Percentiles rank a stretch among this genome's conserved stretches.
phyloP scores from a whole-genome alignment of 2,329 filamentous ascomycete species.

The Exophiala lecanii-corni region DNA sequence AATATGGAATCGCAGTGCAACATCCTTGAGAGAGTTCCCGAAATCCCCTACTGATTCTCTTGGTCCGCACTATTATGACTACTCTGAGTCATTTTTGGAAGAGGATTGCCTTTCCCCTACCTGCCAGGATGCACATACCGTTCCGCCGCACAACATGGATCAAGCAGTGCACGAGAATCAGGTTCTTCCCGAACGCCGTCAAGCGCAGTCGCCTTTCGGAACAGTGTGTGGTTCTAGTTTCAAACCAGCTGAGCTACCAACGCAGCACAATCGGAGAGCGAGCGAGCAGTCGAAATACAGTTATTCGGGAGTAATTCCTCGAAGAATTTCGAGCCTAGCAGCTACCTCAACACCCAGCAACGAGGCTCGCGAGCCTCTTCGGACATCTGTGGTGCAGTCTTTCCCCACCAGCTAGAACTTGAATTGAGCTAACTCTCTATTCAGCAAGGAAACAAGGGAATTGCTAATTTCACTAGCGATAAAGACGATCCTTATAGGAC shows the following conservation, averaged over 20 bases:
- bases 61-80: slow-evolving; percentile 27
- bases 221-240: slow-evolving; percentile 24
- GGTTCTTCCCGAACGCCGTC: slow-evolving; percentile 10
- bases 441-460: neutral
- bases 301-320: slow-evolving; percentile 17
- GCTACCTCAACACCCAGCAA: slow-evolving; percentile 11
- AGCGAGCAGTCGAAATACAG: slow-evolving; percentile 22
- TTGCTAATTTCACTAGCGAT: slow-evolving; percentile 9
- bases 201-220: slow-evolving; percentile 27
- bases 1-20: slow-evolving; percentile 13
- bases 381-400: neutral
- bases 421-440: too few species aligned
- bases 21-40: slow-evolving; percentile 13
- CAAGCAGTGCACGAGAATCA: slow-evolving; percentile 16
- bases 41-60: slow-evolving; percentile 25
- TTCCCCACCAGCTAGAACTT: too few species aligned
- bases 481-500: slow-evolving; percentile 17
- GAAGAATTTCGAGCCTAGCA: slow-evolving; percentile 18
- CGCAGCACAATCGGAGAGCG: slow-evolving; percentile 20
- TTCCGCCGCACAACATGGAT: slow-evolving; percentile 16
- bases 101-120: slow-evolving; percentile 18
- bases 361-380: slow-evolving; percentile 4
- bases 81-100: slow-evolving; percentile 26
- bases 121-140: slow-evolving; percentile 4
- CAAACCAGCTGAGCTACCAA: slow-evolving; percentile 22